A percentile compares a stretch with the other conserved stretches of the same genome.
These are phyloP conservation scores for Aspergillus spinulosporus DNA, from an alignment of 2,329 filamentous ascomycete species.

Conservation along the genomic window DNA sequence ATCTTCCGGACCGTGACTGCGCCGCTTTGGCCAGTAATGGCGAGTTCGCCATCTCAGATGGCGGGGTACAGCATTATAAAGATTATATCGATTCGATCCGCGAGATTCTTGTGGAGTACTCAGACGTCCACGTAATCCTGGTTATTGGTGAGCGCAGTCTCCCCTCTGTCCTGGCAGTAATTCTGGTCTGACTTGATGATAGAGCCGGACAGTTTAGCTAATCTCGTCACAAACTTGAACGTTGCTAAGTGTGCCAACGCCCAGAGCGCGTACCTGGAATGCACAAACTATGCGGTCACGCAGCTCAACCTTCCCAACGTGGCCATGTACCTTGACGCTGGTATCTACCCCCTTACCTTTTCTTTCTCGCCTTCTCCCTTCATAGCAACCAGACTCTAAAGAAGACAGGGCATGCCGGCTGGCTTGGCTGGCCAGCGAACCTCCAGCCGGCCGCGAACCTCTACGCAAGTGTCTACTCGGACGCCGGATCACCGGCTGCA, in stretches of 20 bases:
- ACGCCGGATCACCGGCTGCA: slow-evolving; percentile 47
- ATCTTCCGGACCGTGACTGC: slow-evolving; percentile 65
- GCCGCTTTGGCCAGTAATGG: slow-evolving; percentile 64
- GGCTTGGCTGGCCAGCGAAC: slow-evolving; percentile 65
- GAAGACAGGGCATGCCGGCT: slow-evolving; percentile 56
- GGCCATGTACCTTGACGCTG: slow-evolving; percentile 64
- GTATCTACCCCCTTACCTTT: slow-evolving; percentile 24
- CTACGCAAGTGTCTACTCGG: slow-evolving; percentile 50
- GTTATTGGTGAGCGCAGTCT: slow-evolving; percentile 46
- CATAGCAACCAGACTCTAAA: background rate
- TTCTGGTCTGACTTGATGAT: slow-evolving; percentile 26
- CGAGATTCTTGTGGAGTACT: slow-evolving; percentile 54
- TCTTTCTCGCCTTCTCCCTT: too few species aligned
- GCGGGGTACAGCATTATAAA: slow-evolving; percentile 53
- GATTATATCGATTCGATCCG: slow-evolving; percentile 58
- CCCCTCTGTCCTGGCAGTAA: background rate
- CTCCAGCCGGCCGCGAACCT: slow-evolving; percentile 52
- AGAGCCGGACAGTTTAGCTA: slow-evolving; percentile 65
- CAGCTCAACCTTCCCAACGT: slow-evolving; percentile 62
- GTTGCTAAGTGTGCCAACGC: slow-evolving; percentile 58
- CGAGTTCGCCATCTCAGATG: slow-evolving; percentile 58
- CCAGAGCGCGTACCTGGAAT: slow-evolving; percentile 55
- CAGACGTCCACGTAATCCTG: slow-evolving; percentile 53
- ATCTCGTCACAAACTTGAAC: slow-evolving; percentile 61
- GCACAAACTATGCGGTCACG: slow-evolving; percentile 57